These are phyloP conservation scores for Avena atlantica DNA, from an alignment of 176 grass and related monocot species.

Conservation along the genomic window DNA sequence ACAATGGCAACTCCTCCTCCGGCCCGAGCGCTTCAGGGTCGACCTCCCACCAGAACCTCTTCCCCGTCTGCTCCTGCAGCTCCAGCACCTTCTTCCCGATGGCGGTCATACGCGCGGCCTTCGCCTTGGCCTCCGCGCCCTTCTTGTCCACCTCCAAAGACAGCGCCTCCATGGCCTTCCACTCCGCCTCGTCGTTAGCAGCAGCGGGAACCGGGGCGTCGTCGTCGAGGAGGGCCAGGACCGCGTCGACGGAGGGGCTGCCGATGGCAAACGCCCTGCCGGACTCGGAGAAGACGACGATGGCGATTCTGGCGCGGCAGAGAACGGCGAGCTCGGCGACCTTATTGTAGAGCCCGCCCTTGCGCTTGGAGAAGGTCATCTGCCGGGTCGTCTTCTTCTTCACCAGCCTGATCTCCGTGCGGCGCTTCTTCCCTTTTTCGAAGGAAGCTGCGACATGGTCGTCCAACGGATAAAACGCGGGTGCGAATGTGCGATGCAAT, in stretches of 20 bases:
- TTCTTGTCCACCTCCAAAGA: not conserved
- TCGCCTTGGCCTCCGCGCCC: not conserved
- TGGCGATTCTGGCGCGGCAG: constrained; percentile 52
- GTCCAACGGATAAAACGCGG: not conserved
- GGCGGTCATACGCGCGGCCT: not conserved
- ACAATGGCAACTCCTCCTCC: not conserved
- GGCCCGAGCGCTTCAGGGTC: not conserved
- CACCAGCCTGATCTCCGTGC: constrained; percentile 20
- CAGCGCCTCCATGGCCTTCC: not conserved
- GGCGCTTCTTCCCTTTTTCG: not conserved
- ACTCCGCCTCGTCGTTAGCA: not conserved
- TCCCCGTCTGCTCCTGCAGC: not conserved
- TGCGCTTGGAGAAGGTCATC: constrained; percentile 52
- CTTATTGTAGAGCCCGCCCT: constrained; percentile 61
- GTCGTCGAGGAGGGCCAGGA: not conserved
- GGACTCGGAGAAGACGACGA: constrained; percentile 57
- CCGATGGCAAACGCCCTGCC: constrained; percentile 30
- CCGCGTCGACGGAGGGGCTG: not conserved
- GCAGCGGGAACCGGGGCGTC: not conserved
- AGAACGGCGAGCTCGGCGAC: constrained; percentile 57
- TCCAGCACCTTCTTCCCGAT: not conserved
- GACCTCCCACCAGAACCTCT: constrained; percentile 6
- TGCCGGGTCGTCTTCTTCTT: constrained; percentile 9
- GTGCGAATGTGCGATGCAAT: not conserved
- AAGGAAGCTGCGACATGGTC: too few species aligned